Evolutionary conservation across 176 grass and related monocot species (phyloP).

Genomic region (Carex littledalei): DNA sequence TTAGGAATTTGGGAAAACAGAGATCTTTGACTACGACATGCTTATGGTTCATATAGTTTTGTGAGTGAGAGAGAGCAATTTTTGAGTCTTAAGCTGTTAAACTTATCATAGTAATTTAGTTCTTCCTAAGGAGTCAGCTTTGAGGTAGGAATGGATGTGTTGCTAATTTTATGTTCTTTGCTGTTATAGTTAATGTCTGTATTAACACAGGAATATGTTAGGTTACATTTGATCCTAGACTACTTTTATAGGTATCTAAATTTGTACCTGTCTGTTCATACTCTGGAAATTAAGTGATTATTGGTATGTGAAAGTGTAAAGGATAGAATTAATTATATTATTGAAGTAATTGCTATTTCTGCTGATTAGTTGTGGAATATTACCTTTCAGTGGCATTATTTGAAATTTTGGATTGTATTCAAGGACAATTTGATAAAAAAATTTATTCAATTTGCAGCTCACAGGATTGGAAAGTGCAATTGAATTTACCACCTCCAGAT

Average conservation of each 20-base stretch:
- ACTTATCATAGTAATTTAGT: neutral
- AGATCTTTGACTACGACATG: neutral
- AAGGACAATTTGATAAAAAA: neutral
- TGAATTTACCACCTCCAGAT: conserved; percentile 71
- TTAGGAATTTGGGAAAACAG: neutral
- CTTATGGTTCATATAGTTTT: neutral
- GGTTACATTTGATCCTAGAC: neutral
- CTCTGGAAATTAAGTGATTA: neutral
- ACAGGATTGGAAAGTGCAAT: conserved; percentile 77
- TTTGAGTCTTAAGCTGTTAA: neutral
- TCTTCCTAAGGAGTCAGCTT: neutral
- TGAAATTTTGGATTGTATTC: neutral
- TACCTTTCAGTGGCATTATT: neutral
- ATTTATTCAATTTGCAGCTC: conserved; percentile 39
- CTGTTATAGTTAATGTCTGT: neutral
- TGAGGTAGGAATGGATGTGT: neutral
- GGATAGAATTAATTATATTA: neutral
- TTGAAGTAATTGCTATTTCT: neutral
- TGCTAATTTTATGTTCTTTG: neutral
- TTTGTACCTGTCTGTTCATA: neutral
- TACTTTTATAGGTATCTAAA: neutral
- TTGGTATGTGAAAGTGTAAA: neutral
- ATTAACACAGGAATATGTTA: neutral
- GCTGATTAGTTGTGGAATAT: neutral
- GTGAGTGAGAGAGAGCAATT: neutral